Conservation (phyloP, 805 yeast species). For the Candida verbasci region DNA sequence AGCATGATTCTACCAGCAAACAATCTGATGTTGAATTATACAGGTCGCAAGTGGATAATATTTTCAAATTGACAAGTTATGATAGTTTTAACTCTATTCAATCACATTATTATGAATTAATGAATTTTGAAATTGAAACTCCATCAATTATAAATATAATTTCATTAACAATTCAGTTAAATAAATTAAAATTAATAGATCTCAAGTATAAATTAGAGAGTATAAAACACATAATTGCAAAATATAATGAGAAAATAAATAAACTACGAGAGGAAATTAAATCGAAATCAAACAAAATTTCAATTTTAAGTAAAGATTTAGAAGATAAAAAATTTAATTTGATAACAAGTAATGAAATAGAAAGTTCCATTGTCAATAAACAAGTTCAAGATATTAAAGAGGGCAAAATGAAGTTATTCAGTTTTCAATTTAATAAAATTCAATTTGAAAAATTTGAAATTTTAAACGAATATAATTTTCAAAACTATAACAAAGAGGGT, state of each 20-base stretch:
- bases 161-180: constrained; percentile 25
- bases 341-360: not conserved
- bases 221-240: constrained; percentile 7
- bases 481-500: constrained; percentile 3
- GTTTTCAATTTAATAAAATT: constrained; percentile 19
- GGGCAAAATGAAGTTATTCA: not conserved
- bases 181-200: constrained; percentile 20
- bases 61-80: not conserved
- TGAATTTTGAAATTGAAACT: constrained; percentile 12
- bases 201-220: constrained; percentile 13
- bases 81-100: not conserved
- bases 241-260: constrained; percentile 7
- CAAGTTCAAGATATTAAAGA: not conserved
- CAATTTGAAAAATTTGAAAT: constrained; percentile 20
- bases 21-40: not conserved
- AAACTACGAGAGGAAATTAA: not conserved
- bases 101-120: not conserved
- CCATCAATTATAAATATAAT: constrained; percentile 16
- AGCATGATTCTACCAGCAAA: too few species aligned
- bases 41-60: not conserved
- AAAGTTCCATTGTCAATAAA: not conserved
- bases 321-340: not conserved
- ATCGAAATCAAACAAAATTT: not conserved
- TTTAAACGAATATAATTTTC: constrained; percentile 23
- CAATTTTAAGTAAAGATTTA: not conserved